A percentile compares a stretch with the other conserved stretches of the same genome.
Evolutionary conservation across 768 basidiomycete species (phyloP).

Genomic region (Neoboletus brunneissimus): DNA sequence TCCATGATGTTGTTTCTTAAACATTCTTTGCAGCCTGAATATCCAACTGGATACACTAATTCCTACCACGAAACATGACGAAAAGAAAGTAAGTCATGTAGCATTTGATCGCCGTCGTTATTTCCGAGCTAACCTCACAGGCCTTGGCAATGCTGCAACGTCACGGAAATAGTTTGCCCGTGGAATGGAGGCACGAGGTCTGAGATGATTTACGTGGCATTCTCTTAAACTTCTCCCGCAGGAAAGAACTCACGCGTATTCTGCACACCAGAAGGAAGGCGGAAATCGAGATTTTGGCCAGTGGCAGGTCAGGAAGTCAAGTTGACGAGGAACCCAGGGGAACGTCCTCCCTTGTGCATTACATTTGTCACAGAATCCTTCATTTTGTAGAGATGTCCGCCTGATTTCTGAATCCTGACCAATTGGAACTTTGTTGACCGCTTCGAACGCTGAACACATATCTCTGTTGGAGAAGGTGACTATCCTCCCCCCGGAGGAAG

Average conservation of each 20-base stretch:
- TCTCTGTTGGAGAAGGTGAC: neutral
- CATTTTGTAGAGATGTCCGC: conserved; percentile 27
- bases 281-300: conserved; percentile 75
- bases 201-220: neutral
- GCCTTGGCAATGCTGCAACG: conserved; percentile 61
- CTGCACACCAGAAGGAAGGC: conserved; percentile 83
- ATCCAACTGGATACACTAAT: conserved; percentile 61
- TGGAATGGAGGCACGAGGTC: conserved; percentile 61
- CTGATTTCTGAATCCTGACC: conserved; percentile 3
- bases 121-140: conserved; percentile 35
- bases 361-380: conserved; percentile 27
- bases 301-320: conserved; percentile 3
- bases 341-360: conserved; percentile 22
- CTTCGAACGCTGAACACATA: neutral
- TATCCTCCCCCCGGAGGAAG: neutral
- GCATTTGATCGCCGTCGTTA: neutral
- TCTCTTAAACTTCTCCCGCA: conserved; percentile 29
- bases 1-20: neutral
- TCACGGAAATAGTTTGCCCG: conserved; percentile 41
- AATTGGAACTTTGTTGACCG: neutral
- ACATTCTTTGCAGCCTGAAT: conserved; percentile 44
- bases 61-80: conserved; percentile 66
- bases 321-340: conserved; percentile 7
- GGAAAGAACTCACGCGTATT: conserved; percentile 80
- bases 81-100: conserved; percentile 58